phyloP scores from a whole-genome alignment of 805 yeast species.

The Candida tibetensis region DNA sequence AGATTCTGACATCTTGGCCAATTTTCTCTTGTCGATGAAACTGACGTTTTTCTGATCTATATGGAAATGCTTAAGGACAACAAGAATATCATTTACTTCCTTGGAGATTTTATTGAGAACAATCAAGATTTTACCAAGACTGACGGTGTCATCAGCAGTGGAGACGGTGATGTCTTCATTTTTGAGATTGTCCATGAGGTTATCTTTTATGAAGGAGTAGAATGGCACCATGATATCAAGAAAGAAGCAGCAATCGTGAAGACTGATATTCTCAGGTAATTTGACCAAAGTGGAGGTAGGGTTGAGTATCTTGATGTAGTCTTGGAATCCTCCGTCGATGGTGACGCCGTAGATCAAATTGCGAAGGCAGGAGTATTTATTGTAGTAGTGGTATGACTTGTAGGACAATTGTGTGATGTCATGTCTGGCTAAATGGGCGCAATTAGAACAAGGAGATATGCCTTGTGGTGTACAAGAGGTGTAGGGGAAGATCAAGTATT shows the following conservation, averaged over 20 bases:
- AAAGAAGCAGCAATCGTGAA: slow-evolving; percentile 37
- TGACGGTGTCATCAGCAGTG: background rate
- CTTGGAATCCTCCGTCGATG: slow-evolving; percentile 42
- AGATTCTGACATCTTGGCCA: slow-evolving; percentile 8
- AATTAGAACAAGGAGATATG: slow-evolving; percentile 17
- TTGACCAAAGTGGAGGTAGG: slow-evolving; percentile 25
- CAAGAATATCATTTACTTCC: slow-evolving; percentile 38
- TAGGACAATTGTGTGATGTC: slow-evolving; percentile 1
- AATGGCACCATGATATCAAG: slow-evolving; percentile 36
- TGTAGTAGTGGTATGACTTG: slow-evolving; percentile 12
- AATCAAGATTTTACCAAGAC: slow-evolving; percentile 21
- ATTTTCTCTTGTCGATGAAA: slow-evolving; percentile 10
- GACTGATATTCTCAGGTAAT: slow-evolving; percentile 29
- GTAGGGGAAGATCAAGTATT: slow-evolving; percentile 34
- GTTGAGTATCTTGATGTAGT: slow-evolving; percentile 25
- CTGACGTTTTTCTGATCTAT: slow-evolving; percentile 9
- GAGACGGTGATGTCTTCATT: background rate
- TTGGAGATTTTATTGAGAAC: slow-evolving; percentile 25
- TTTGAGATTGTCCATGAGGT: slow-evolving; percentile 6
- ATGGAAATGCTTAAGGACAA: slow-evolving; percentile 29
- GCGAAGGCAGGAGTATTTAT: slow-evolving; percentile 20
- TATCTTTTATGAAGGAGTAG: slow-evolving; percentile 25
- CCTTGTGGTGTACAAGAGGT: slow-evolving; percentile 31
- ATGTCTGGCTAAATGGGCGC: slow-evolving; percentile 9
- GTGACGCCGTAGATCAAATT: slow-evolving; percentile 30